Conservation (phyloP, 1,139 yeast species). For the Suhomyces wounanorum region DNA sequence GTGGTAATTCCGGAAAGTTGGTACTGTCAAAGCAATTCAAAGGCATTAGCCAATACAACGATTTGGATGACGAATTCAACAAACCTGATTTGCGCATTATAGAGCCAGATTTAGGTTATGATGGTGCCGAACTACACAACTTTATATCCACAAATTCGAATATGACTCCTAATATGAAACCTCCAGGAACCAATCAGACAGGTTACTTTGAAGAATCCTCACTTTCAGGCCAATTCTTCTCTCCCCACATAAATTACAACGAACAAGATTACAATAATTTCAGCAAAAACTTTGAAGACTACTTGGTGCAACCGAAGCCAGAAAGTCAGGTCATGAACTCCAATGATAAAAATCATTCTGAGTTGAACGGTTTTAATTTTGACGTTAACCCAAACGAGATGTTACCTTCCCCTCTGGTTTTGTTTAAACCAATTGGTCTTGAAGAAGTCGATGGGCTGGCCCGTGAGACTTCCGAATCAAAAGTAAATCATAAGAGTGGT, state of each 20-base stretch:
- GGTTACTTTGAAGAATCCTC: slow-evolving; percentile 37
- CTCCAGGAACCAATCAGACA: slow-evolving; percentile 34
- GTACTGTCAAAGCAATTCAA: slow-evolving; percentile 10
- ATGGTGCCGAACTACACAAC: slow-evolving; percentile 14
- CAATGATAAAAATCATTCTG: slow-evolving; percentile 11
- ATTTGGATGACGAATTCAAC: slow-evolving; percentile 8
- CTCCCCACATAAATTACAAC: slow-evolving; percentile 14
- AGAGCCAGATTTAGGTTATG: slow-evolving; percentile 25
- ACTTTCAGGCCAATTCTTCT: slow-evolving; percentile 9
- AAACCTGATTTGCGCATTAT: slow-evolving; percentile 16
- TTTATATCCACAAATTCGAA: slow-evolving; percentile 18
- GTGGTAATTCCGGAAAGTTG: not conserved
- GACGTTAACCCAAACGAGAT: slow-evolving; percentile 16
- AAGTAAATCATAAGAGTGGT: not conserved
- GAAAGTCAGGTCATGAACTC: not conserved
- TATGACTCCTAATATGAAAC: slow-evolving; percentile 46
- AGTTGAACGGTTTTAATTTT: slow-evolving; percentile 26
- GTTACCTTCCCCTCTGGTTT: slow-evolving; percentile 7
- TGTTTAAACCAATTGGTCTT: slow-evolving; percentile 7
- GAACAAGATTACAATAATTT: slow-evolving; percentile 14
- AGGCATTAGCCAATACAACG: slow-evolving; percentile 7
- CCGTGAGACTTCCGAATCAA: not conserved
- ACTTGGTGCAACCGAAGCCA: slow-evolving; percentile 7
- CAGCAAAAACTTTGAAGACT: slow-evolving; percentile 12
- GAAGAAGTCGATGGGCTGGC: slow-evolving; percentile 9